Percentiles rank a stretch among this genome's conserved stretches.
Evolutionary conservation across 345 rosid genomes (phyloP).

Genomic region (Kernera saxatilis): DNA sequence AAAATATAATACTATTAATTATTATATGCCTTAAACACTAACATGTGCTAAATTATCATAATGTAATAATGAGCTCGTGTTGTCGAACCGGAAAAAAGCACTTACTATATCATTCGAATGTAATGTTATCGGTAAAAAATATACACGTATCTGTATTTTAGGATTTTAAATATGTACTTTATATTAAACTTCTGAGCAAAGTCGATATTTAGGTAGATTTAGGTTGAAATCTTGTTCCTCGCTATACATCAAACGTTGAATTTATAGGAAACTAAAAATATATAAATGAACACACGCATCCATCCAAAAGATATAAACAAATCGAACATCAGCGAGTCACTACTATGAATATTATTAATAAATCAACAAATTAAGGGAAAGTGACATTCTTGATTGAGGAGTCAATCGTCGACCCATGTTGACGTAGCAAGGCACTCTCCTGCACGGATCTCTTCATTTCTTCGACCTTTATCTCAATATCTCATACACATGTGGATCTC

Average conservation of each 20-base stretch:
- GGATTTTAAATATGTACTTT: too few relatives aligned
- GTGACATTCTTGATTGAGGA: constrained; percentile 6
- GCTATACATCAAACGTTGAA: neutral
- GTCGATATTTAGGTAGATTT: constrained; percentile 16
- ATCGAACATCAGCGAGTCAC: neutral
- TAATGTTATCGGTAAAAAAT: neutral
- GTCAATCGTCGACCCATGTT: constrained; percentile 12
- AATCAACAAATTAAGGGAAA: neutral
- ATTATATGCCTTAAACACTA: too few relatives aligned
- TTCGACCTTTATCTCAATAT: neutral
- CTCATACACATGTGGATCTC: neutral
- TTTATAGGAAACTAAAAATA: neutral
- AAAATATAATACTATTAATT: neutral
- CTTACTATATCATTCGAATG: neutral
- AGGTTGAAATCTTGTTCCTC: constrained; percentile 6
- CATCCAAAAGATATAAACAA: neutral
- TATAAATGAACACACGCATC: neutral
- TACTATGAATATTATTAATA: neutral
- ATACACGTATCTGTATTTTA: neutral
- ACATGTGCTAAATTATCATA: too few relatives aligned
- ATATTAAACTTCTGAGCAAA: neutral
- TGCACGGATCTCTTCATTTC: constrained; percentile 7
- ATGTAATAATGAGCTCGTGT: too few relatives aligned
- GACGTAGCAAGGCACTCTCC: constrained; percentile 12
- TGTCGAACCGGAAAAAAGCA: too few relatives aligned